Evolutionary conservation across 2,329 filamentous ascomycete species (phyloP).

Genomic region (Pseudogymnoascus pannorum): DNA sequence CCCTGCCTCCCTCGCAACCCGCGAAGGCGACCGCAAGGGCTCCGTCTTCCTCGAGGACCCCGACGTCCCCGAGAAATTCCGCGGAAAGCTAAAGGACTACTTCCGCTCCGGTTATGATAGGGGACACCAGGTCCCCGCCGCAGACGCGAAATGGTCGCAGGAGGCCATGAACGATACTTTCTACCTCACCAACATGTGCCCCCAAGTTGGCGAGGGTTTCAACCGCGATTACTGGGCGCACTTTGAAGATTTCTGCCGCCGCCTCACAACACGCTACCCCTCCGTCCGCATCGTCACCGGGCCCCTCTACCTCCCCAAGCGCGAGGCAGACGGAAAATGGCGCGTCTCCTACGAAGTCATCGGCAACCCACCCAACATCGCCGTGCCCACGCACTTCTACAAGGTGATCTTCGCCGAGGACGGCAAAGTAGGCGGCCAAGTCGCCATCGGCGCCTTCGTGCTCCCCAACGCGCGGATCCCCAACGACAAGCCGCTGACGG

Average conservation of each 20-base stretch:
- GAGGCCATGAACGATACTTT: conserved; percentile 93
- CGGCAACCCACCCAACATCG: conserved; percentile 84
- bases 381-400: conserved; percentile 97
- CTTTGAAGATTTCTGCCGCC: conserved; percentile 92
- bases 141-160: conserved; percentile 94
- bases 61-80: conserved; percentile 74
- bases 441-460: conserved; percentile 89
- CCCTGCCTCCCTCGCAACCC: conserved; percentile 65
- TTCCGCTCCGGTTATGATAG: conserved; percentile 91
- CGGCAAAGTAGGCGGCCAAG: conserved; percentile 58
- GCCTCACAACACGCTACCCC: conserved; percentile 73
- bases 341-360: conserved; percentile 94
- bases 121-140: conserved; percentile 93
- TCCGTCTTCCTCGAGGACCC: conserved; percentile 77
- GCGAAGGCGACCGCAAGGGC: conserved; percentile 76
- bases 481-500: conserved; percentile 77
- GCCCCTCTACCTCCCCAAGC: conserved; percentile 83
- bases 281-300: conserved; percentile 88
- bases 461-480: conserved; percentile 84
- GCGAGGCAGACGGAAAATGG: conserved; percentile 87
- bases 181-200: conserved; percentile 91
- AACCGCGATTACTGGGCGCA: conserved; percentile 99
- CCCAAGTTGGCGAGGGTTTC: conserved; percentile 96
- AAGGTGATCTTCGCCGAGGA: conserved; percentile 98
- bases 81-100: conserved; percentile 87